phyloP scores from a whole-genome alignment of 2,329 filamentous ascomycete genomes.

The Phialophora verrucosa region DNA sequence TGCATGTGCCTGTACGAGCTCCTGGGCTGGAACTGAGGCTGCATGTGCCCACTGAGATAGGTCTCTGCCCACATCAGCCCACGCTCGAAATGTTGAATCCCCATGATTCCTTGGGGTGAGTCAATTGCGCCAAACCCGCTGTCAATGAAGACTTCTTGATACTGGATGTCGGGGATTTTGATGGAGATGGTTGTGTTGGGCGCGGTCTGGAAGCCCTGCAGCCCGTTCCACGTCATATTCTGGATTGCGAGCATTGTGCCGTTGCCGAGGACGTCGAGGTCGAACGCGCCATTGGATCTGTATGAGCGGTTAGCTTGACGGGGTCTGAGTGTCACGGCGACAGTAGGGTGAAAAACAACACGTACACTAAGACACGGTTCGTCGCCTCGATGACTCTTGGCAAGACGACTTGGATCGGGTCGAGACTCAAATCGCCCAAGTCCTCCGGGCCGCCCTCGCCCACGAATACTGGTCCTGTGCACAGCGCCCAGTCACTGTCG shows the following conservation, averaged over 20 bases:
- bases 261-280: constrained; percentile 31
- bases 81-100: constrained; percentile 46
- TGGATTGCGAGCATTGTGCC: constrained; percentile 35
- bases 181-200: constrained; percentile 32
- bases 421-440: constrained; percentile 26
- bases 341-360: neutral
- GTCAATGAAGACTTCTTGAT: constrained; percentile 27
- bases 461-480: constrained; percentile 30
- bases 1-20: constrained; percentile 45
- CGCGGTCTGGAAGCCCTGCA: constrained; percentile 28
- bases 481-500: constrained; percentile 30
- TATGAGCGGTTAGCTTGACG: constrained; percentile 7
- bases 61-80: constrained; percentile 49
- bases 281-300: constrained; percentile 34
- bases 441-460: constrained; percentile 30
- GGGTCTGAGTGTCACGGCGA: neutral
- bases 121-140: constrained; percentile 26
- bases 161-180: constrained; percentile 29
- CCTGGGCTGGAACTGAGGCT: constrained; percentile 46
- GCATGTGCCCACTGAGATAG: constrained; percentile 46
- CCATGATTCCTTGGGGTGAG: constrained; percentile 39
- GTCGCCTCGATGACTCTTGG: constrained; percentile 34
- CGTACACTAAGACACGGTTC: constrained; percentile 34
- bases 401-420: constrained; percentile 31
- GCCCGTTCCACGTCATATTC: constrained; percentile 37